Evolutionary conservation across 176 grass and related monocot species (phyloP).

Genomic region (Aechmea fasciata): DNA sequence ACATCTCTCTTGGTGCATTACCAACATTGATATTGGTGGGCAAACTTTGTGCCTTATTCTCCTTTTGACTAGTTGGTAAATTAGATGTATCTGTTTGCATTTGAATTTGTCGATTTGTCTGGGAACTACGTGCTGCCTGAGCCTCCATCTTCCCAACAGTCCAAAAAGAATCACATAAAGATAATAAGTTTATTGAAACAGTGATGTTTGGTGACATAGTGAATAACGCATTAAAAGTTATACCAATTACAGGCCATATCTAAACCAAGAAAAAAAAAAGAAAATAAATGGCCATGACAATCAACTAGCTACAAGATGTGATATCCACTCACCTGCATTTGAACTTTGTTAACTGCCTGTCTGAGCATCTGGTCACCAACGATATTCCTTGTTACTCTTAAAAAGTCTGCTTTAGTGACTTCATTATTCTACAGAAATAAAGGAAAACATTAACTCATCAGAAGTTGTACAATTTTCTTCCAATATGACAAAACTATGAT

Average conservation of each 20-base stretch:
- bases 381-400: constrained; percentile 79
- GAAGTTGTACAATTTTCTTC: neutral
- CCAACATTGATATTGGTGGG: constrained; percentile 29
- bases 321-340: constrained; percentile 59
- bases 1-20: constrained; percentile 15
- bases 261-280: neutral
- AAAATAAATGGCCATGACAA: neutral
- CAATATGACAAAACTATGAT: neutral
- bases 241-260: neutral
- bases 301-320: neutral
- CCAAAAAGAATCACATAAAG: constrained; percentile 23
- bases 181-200: too few relatives aligned
- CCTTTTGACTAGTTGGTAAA: constrained; percentile 35
- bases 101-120: constrained; percentile 33
- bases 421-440: constrained; percentile 75
- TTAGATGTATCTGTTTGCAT: neutral
- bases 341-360: constrained; percentile 72
- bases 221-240: neutral
- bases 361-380: constrained; percentile 98
- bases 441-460: constrained; percentile 3
- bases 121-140: constrained; percentile 33
- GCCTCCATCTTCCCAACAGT: constrained; percentile 33
- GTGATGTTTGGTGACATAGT: too few relatives aligned
- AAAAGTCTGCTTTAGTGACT: constrained; percentile 88
- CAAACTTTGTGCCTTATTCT: constrained; percentile 33